phyloP scores from a whole-genome alignment of 306 rosid genomes.

The Pueraria montana region DNA sequence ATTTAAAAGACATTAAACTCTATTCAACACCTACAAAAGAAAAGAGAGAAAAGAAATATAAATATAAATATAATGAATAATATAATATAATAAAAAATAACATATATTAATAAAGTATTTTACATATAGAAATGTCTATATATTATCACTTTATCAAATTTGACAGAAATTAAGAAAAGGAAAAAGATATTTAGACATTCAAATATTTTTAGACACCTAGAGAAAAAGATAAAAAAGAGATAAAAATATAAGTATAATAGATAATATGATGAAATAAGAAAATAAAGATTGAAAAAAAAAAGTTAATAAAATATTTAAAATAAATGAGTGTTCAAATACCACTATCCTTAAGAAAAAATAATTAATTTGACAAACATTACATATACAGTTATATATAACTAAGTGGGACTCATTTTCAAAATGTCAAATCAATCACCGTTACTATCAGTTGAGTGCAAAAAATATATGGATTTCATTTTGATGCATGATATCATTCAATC shows the following conservation, averaged over 20 bases:
- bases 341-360: no score
- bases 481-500: background rate
- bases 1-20: background rate
- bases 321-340: no score
- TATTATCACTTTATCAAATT: background rate
- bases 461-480: background rate
- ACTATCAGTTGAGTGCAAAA: background rate
- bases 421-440: conserved; percentile 23
- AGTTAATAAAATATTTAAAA: no score
- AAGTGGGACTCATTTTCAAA: background rate
- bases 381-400: background rate
- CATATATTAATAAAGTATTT: background rate
- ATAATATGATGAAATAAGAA: no score
- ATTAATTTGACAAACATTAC: background rate
- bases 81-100: background rate
- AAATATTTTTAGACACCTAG: no score
- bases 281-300: no score
- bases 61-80: no score
- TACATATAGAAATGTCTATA: background rate
- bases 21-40: background rate
- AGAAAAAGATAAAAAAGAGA: no score
- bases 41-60: background rate
- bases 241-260: no score
- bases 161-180: background rate
- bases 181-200: no score